phyloP scores from a whole-genome alignment of 164 flowering plant genomes.

The Annona cherimola region DNA sequence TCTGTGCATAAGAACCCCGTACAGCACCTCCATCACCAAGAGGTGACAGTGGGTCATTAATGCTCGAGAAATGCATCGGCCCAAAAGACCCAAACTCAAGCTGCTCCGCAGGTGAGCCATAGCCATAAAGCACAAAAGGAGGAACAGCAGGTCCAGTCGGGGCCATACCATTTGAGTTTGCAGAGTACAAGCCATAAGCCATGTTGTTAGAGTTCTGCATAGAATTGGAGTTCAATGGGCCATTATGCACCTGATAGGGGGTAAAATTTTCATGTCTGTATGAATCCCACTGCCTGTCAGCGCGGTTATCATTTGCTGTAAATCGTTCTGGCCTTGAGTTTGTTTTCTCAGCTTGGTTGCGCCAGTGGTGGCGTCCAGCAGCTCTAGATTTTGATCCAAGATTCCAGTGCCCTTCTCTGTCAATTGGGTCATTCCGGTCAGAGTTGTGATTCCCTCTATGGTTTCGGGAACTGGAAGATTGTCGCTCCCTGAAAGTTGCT shows the following conservation, averaged over 20 bases:
- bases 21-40: slow-evolving; percentile 41
- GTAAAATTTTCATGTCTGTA: slow-evolving; percentile 48
- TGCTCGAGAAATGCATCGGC: slow-evolving; percentile 45
- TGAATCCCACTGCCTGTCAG: slow-evolving; percentile 59
- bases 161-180: slow-evolving; percentile 47
- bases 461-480: slow-evolving; percentile 49
- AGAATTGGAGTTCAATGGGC: slow-evolving; percentile 41
- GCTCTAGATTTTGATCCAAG: slow-evolving; percentile 49
- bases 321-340: slow-evolving; percentile 47
- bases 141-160: slow-evolving; percentile 58
- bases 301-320: slow-evolving; percentile 41
- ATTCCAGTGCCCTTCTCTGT: slow-evolving; percentile 90
- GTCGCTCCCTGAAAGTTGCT: slow-evolving; percentile 58
- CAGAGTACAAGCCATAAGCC: slow-evolving; percentile 65
- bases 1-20: slow-evolving; percentile 50
- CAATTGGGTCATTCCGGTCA: slow-evolving; percentile 65
- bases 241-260: slow-evolving; percentile 62
- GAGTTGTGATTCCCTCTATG: slow-evolving; percentile 55
- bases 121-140: slow-evolving; percentile 63
- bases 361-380: slow-evolving; percentile 54
- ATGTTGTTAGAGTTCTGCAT: slow-evolving; percentile 42
- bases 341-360: slow-evolving; percentile 60
- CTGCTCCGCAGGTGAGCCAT: slow-evolving; percentile 55
- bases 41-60: slow-evolving; percentile 37
- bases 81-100: slow-evolving; percentile 88